A percentile compares a stretch with the other conserved stretches of the same genome.
phyloP scores from a whole-genome alignment of 495 filamentous ascomycete species.

The Friedmanniomyces simplex region DNA sequence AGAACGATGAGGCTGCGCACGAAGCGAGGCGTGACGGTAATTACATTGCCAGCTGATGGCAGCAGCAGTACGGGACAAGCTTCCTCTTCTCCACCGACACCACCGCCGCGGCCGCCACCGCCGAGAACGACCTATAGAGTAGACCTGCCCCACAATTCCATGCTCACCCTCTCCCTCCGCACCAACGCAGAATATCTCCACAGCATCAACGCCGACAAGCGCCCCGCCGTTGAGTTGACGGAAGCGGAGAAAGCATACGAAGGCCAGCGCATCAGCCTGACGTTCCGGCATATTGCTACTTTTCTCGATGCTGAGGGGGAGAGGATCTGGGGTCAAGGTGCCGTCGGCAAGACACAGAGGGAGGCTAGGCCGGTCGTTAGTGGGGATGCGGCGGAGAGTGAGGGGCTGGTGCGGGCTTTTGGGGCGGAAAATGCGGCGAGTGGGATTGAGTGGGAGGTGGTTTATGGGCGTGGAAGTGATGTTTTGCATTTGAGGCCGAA shows the following conservation, averaged over 20 bases:
- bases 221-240: slow-evolving; percentile 52
- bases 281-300: slow-evolving; percentile 84
- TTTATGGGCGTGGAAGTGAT: slow-evolving; percentile 77
- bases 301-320: slow-evolving; percentile 53
- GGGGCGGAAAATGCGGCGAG: slow-evolving; percentile 68
- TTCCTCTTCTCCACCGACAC: neutral
- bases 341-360: slow-evolving; percentile 50
- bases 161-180: slow-evolving; percentile 68
- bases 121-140: slow-evolving; percentile 52
- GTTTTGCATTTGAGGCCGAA: slow-evolving; percentile 57
- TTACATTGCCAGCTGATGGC: slow-evolving; percentile 19
- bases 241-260: slow-evolving; percentile 57
- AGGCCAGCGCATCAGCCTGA: slow-evolving; percentile 80
- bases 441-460: slow-evolving; percentile 66
- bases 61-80: slow-evolving; percentile 25
- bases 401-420: slow-evolving; percentile 66
- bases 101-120: slow-evolving; percentile 16
- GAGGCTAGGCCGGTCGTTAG: slow-evolving; percentile 54
- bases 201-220: slow-evolving; percentile 77
- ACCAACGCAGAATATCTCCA: slow-evolving; percentile 88
- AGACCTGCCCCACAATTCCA: slow-evolving; percentile 74
- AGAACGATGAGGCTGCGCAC: slow-evolving; percentile 83
- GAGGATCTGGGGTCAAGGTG: slow-evolving; percentile 88
- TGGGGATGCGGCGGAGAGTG: slow-evolving; percentile 53
- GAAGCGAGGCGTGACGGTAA: slow-evolving; percentile 43